Evolutionary conservation across 768 basidiomycete genomes (phyloP).

Genomic region (Lentinula edodes): DNA sequence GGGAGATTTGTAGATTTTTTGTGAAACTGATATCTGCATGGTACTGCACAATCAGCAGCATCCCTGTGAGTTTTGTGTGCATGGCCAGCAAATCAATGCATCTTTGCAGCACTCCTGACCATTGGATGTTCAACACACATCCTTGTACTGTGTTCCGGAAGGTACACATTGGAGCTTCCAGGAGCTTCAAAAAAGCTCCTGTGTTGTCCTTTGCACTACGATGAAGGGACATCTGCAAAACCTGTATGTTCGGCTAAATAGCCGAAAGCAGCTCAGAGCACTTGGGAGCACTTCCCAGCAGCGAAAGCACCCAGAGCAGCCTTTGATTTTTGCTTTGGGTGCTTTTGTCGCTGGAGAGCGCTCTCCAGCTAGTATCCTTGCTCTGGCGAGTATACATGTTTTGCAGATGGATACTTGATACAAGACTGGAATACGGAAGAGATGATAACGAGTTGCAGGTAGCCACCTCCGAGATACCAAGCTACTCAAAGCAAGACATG

Average conservation of each 20-base stretch:
- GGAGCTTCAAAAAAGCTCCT: background rate
- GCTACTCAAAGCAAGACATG: background rate
- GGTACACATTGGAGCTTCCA: background rate
- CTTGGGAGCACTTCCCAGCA: too few species aligned
- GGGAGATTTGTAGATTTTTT: background rate
- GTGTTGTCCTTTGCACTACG: constrained; percentile 4
- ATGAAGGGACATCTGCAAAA: too few species aligned
- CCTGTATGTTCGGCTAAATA: too few species aligned
- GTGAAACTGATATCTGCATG: background rate
- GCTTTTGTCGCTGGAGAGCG: too few species aligned
- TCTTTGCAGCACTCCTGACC: background rate
- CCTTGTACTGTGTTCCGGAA: constrained; percentile 3
- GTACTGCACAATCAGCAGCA: background rate
- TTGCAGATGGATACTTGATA: constrained; percentile 4
- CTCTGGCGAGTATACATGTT: too few species aligned
- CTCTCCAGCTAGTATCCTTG: too few species aligned
- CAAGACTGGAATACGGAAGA: constrained; percentile 4
- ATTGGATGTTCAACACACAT: background rate
- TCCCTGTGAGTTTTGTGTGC: background rate
- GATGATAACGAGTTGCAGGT: constrained; percentile 5
- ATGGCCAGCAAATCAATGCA: constrained; percentile 4
- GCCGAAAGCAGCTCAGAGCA: too few species aligned
- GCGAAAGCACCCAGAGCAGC: too few species aligned
- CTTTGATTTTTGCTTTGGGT: too few species aligned
- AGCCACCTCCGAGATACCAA: constrained; percentile 3